Percentiles rank a stretch among this genome's conserved stretches.
Evolutionary conservation across 352 stramenopile species (phyloP).

Genomic region (Phytophthora pseudosyringae): DNA sequence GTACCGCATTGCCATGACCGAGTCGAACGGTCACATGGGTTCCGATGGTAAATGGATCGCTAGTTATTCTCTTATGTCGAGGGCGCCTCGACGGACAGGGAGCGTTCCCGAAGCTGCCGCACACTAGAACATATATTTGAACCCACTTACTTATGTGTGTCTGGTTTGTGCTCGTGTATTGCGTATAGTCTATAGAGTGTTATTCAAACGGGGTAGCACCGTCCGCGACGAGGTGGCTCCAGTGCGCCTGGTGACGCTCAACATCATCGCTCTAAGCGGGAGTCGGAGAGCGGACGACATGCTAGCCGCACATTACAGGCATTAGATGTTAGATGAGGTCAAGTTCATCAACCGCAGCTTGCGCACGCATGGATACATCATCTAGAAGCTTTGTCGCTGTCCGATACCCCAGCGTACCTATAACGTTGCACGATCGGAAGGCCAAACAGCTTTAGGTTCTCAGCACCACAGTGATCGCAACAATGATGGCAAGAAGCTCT

Average conservation of each 20-base stretch:
- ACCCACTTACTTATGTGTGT: slow-evolving; percentile 34
- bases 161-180: slow-evolving; percentile 19
- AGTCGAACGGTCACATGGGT: slow-evolving; percentile 80
- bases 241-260: slow-evolving; percentile 85
- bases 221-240: slow-evolving; percentile 31
- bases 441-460: too few relatives aligned
- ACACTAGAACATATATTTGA: slow-evolving; percentile 31
- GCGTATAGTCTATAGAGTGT: slow-evolving; percentile 70
- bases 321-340: slow-evolving; percentile 84
- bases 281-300: slow-evolving; percentile 85
- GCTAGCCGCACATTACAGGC: slow-evolving; percentile 80
- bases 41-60: slow-evolving; percentile 70
- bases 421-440: too few relatives aligned
- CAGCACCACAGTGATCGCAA: too few relatives aligned
- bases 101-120: slow-evolving; percentile 15
- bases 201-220: slow-evolving; percentile 52
- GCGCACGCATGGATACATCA: slow-evolving; percentile 93
- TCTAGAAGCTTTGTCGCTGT: slow-evolving; percentile 93
- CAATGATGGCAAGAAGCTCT: too few relatives aligned
- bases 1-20: slow-evolving; percentile 78
- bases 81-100: slow-evolving; percentile 25
- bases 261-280: slow-evolving; percentile 91
- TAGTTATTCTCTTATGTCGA: slow-evolving; percentile 21
- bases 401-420: too few relatives aligned
- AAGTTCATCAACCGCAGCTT: slow-evolving; percentile 92